Percentiles rank a stretch among this genome's conserved stretches.
Conservation (phyloP, 768 basidiomycete species). For the Mrakia hoshinonis region DNA sequence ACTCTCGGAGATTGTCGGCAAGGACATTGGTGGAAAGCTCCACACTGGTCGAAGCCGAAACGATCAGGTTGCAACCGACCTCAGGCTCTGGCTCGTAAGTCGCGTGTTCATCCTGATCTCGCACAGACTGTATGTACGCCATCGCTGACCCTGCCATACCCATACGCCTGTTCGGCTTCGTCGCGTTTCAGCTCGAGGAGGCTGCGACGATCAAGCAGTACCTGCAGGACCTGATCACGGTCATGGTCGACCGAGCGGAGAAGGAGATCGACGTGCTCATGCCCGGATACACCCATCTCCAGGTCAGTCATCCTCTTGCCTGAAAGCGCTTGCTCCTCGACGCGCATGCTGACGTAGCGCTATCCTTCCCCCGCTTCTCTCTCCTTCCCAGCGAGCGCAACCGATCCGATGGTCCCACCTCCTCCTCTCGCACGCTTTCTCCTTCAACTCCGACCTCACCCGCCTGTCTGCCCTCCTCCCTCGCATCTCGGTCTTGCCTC, state of each 20-base stretch:
- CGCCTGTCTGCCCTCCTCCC: slow-evolving; percentile 74
- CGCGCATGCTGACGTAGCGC: background rate
- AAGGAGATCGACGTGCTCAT: slow-evolving; percentile 82
- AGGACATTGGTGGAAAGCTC: slow-evolving; percentile 78
- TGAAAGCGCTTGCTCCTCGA: background rate
- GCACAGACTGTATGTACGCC: no score
- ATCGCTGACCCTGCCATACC: background rate
- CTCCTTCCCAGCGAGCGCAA: slow-evolving; percentile 69
- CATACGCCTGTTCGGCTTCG: background rate
- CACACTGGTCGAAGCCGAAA: slow-evolving; percentile 96
- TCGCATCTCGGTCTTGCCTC: slow-evolving; percentile 82
- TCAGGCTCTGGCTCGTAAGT: slow-evolving; percentile 79
- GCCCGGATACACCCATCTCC: slow-evolving; percentile 96
- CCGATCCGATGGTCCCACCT: slow-evolving; percentile 99
- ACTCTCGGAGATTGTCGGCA: slow-evolving; percentile 82
- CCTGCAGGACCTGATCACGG: slow-evolving; percentile 68
- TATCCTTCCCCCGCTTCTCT: background rate
- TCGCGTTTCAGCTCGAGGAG: slow-evolving; percentile 50
- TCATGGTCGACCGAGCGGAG: slow-evolving; percentile 86
- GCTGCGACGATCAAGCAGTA: slow-evolving; percentile 57
- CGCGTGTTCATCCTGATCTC: background rate
- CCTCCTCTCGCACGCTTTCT: slow-evolving; percentile 86
- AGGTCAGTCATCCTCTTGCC: slow-evolving; percentile 49
- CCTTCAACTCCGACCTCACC: slow-evolving; percentile 81
- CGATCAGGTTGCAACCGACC: slow-evolving; percentile 97